Percentiles rank a stretch among this genome's conserved stretches.
phyloP scores from a whole-genome alignment of 805 yeast genomes.

The Isabelozyma gotoi region DNA sequence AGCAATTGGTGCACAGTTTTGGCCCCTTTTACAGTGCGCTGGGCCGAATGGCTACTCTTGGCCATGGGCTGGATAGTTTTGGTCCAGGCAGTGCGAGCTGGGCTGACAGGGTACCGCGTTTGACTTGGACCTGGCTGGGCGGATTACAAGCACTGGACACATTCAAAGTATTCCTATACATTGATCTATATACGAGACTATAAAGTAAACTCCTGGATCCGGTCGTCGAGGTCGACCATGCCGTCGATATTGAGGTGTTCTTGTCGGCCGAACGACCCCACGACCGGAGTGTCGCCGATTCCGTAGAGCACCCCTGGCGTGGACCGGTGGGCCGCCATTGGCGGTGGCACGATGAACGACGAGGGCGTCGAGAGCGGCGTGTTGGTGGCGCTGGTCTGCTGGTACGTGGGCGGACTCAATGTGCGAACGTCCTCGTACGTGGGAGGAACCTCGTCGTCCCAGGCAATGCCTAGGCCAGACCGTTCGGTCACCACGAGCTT shows the following conservation, averaged over 20 bases:
- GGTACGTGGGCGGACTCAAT: slow-evolving; percentile 83
- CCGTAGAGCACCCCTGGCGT: slow-evolving; percentile 42
- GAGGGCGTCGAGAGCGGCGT: slow-evolving; percentile 24
- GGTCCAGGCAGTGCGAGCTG: too few species aligned
- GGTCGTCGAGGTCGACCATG: slow-evolving; percentile 29
- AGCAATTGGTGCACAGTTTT: too few species aligned
- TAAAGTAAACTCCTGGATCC: slow-evolving; percentile 32
- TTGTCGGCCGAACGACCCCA: slow-evolving; percentile 18
- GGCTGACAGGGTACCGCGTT: too few species aligned
- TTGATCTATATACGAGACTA: too few species aligned
- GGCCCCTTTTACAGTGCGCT: too few species aligned
- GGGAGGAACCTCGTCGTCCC: slow-evolving; percentile 99
- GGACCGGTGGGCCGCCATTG: slow-evolving; percentile 19
- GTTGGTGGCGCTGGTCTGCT: slow-evolving; percentile 9
- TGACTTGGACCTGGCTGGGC: too few species aligned
- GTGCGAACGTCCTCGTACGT: slow-evolving; percentile 83
- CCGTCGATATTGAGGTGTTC: slow-evolving; percentile 21
- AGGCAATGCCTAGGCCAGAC: slow-evolving; percentile 92
- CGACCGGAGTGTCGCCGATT: slow-evolving; percentile 41
- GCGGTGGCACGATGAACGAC: slow-evolving; percentile 9
- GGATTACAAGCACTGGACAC: too few species aligned
- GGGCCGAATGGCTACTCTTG: too few species aligned
- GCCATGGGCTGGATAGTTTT: too few species aligned
- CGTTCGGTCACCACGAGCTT: slow-evolving; percentile 80
- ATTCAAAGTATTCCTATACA: too few species aligned